These are phyloP conservation scores for Triglochin maritima DNA, from an alignment of 106 monocot species.

Conservation along the genomic window DNA sequence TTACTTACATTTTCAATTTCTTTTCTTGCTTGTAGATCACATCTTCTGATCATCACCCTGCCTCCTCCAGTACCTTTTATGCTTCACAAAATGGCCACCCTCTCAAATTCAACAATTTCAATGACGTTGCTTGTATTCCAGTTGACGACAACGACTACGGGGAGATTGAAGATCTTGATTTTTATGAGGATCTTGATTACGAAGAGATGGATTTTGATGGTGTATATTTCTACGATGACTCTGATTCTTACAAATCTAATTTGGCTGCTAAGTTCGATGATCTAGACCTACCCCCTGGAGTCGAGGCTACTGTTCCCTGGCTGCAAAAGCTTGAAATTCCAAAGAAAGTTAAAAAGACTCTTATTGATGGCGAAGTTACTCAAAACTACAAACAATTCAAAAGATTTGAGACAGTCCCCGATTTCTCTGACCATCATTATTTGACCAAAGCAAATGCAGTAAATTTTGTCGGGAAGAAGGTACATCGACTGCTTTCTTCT, in stretches of 20 bases:
- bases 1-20: too few species aligned
- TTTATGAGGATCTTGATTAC: conserved; percentile 23
- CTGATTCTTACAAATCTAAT: conserved; percentile 23
- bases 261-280: conserved; percentile 52
- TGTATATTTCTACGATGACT: conserved; percentile 7
- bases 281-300: conserved; percentile 44
- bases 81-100: too few species aligned
- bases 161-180: background rate
- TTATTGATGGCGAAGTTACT: background rate
- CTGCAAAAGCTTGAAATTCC: conserved; percentile 22
- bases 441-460: conserved; percentile 2
- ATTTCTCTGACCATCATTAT: conserved; percentile 48
- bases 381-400: conserved; percentile 28
- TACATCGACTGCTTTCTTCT: background rate
- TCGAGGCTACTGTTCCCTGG: conserved; percentile 49
- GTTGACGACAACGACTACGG: background rate
- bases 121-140: background rate
- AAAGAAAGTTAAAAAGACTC: background rate
- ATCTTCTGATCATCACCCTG: too few species aligned
- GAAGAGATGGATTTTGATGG: conserved; percentile 8
- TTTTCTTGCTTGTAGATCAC: too few species aligned
- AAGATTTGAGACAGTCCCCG: conserved; percentile 60
- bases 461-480: conserved; percentile 24
- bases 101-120: background rate
- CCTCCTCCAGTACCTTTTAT: too few species aligned